These are phyloP conservation scores for Pachyrhizus erosus DNA, from an alignment of 306 rosid genomes.

Conservation along the genomic window DNA sequence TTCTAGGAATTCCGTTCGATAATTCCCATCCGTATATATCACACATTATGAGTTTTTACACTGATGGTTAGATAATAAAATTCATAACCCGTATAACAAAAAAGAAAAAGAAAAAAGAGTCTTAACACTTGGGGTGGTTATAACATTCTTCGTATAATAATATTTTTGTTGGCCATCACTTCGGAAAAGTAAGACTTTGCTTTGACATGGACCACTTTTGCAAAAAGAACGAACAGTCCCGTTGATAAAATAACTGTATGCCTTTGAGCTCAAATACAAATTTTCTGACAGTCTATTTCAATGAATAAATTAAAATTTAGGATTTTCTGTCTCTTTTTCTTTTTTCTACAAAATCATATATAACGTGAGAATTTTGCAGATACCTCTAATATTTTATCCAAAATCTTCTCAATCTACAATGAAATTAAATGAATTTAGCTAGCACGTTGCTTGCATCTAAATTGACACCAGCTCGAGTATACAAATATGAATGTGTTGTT, in stretches of 20 bases:
- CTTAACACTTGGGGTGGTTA: neutral
- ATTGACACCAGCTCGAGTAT: neutral
- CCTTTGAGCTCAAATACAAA: neutral
- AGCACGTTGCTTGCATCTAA: neutral
- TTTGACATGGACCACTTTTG: neutral
- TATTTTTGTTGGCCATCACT: neutral
- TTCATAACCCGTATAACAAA: neutral
- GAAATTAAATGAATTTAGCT: neutral
- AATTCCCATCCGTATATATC: neutral
- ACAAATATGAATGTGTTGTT: neutral
- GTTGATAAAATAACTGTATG: constrained; percentile 19
- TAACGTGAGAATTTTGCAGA: neutral
- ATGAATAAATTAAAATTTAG: neutral
- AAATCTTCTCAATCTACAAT: neutral
- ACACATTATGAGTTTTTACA: neutral
- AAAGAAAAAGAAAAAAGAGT: neutral
- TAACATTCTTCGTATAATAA: neutral
- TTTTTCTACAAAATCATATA: neutral
- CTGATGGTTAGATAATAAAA: neutral
- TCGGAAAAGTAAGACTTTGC: neutral
- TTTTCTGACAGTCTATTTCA: neutral
- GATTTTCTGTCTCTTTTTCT: constrained; percentile 5
- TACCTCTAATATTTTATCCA: neutral
- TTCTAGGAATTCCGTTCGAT: neutral
- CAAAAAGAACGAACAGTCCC: neutral